phyloP scores from a whole-genome alignment of 83 land plant genomes.

The Picea mariana region DNA sequence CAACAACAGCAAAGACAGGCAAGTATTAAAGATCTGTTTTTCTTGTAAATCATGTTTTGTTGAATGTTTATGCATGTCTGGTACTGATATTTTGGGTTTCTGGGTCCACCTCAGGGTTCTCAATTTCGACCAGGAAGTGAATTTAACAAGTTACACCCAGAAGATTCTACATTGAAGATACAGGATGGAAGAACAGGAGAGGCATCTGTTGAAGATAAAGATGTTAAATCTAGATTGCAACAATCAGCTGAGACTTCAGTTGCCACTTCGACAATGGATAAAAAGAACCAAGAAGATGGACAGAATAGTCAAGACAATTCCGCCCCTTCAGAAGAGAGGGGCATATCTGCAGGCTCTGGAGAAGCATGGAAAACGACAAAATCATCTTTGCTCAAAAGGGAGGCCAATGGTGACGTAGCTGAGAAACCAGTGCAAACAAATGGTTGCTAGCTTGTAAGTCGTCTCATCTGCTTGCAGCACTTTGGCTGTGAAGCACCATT shows the following conservation, averaged over 20 bases:
- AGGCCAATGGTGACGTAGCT: conserved; percentile 4
- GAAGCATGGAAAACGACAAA: conserved; percentile 13
- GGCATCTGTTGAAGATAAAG: conserved; percentile 7
- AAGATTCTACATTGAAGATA: conserved; percentile 4
- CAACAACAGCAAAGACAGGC: conserved; percentile 22
- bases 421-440: conserved; percentile 13
- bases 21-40: not conserved
- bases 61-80: not conserved
- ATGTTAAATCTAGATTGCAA: not conserved
- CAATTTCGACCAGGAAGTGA: not conserved
- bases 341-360: not conserved
- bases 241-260: conserved; percentile 6
- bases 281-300: not conserved
- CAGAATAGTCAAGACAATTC: conserved; percentile 2
- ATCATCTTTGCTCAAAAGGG: conserved; percentile 6
- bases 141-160: not conserved
- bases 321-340: not conserved
- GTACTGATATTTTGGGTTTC: not conserved
- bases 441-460: conserved; percentile 10
- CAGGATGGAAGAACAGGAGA: not conserved
- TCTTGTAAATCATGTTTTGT: not conserved
- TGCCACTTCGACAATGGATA: not conserved
- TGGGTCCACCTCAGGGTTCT: not conserved
- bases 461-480: conserved; percentile 2
- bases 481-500: not conserved